Percentiles rank a stretch among this genome's conserved stretches.
Conservation (phyloP, 2,329 filamentous ascomycete genomes). For the Dactylellina sp. region DNA sequence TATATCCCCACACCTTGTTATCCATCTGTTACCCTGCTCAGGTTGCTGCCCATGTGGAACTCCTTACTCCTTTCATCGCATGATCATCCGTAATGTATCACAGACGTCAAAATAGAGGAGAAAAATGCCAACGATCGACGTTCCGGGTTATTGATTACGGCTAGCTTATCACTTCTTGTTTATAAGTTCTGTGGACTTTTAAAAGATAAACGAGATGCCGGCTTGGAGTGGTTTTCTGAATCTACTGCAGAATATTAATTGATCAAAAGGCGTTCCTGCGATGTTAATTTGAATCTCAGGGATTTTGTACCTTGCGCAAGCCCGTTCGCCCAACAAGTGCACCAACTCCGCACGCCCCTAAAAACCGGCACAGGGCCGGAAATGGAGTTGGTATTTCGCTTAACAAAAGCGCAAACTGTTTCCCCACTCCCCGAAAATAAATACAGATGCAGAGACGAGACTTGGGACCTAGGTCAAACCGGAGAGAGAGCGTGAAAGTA, state of each 20-base stretch:
- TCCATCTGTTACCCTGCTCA: background rate
- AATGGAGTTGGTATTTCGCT: background rate
- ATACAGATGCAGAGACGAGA: background rate
- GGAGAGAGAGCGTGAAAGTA: background rate
- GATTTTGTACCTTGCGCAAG: background rate
- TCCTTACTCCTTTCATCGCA: background rate
- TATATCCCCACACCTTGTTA: background rate
- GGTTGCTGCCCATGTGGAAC: background rate
- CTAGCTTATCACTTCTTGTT: background rate
- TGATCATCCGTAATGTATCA: background rate
- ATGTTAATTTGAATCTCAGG: background rate
- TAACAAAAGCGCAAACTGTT: conserved; percentile 1
- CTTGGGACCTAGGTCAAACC: background rate
- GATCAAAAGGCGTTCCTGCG: background rate
- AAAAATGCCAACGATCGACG: background rate
- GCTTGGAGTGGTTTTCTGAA: background rate
- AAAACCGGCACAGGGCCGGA: conserved; percentile 3
- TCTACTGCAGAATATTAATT: background rate
- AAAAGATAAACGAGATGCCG: background rate
- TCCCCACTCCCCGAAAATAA: background rate
- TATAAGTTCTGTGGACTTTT: background rate
- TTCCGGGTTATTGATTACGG: background rate
- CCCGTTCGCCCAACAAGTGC: background rate
- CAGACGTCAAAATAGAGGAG: background rate
- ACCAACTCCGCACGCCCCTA: background rate